A percentile compares a stretch with the other conserved stretches of the same genome.
These are phyloP conservation scores for Cordyceps farinosa DNA, from an alignment of 2,329 filamentous ascomycete species.

Conservation along the genomic window DNA sequence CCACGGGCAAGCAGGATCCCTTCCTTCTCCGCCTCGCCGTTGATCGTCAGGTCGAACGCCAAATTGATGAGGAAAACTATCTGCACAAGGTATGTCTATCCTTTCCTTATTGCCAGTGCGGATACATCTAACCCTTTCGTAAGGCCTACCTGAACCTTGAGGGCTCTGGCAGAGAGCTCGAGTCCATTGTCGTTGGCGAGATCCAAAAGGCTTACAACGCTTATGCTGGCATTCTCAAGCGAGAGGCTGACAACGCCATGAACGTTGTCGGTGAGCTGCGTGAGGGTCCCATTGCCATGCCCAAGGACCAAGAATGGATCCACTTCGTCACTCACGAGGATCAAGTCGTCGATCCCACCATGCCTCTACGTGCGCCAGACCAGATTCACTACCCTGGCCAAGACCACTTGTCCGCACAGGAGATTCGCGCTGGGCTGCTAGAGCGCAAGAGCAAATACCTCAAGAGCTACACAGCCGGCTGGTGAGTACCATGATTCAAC, in stretches of 20 bases:
- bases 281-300: conserved; percentile 83
- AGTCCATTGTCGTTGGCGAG: conserved; percentile 93
- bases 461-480: conserved; percentile 94
- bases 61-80: conserved; percentile 97
- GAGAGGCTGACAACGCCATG: conserved; percentile 81
- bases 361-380: conserved; percentile 73
- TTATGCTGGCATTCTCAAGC: conserved; percentile 84
- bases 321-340: conserved; percentile 76
- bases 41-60: conserved; percentile 85
- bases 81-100: conserved; percentile 70
- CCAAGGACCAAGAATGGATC: conserved; percentile 89
- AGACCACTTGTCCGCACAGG: conserved; percentile 74
- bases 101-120: background rate
- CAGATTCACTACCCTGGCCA: conserved; percentile 90
- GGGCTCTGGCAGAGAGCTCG: conserved; percentile 87
- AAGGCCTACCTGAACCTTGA: conserved; percentile 94
- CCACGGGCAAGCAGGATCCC: conserved; percentile 85
- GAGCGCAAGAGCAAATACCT: conserved; percentile 99
- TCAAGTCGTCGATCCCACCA: conserved; percentile 79
- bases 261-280: conserved; percentile 76
- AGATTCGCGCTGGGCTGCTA: conserved; percentile 84
- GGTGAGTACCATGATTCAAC: conserved; percentile 52
- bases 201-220: conserved; percentile 98
- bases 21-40: conserved; percentile 83
- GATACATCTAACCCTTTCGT: conserved; percentile 21